Conservation (phyloP, 192 early-diverging fungal genomes). For the Phlyctochytrium arcticum region DNA sequence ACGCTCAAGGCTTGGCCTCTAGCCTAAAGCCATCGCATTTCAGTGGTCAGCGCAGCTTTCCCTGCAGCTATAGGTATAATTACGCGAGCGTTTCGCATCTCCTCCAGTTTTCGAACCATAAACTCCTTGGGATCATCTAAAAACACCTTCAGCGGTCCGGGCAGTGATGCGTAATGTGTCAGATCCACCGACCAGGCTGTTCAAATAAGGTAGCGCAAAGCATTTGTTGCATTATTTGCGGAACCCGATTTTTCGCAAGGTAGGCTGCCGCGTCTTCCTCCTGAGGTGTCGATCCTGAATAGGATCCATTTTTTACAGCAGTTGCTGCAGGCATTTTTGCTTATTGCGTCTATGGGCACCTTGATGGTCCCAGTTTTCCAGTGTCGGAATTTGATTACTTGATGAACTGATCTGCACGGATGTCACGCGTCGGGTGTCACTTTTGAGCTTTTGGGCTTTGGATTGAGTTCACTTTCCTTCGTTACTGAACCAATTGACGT, state of each 20-base stretch:
- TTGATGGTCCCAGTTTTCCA: not conserved
- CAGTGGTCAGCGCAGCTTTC: not conserved
- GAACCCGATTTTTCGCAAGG: slow-evolving; percentile 33
- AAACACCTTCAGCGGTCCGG: not conserved
- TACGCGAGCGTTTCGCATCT: slow-evolving; percentile 37
- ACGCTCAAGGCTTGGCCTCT: slow-evolving; percentile 36
- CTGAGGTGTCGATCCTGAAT: no score
- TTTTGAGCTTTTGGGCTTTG: no score
- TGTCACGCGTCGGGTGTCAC: not conserved
- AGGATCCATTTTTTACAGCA: no score
- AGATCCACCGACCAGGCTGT: slow-evolving; percentile 27
- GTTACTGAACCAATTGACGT: no score
- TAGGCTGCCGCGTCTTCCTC: slow-evolving; percentile 38
- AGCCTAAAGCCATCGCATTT: slow-evolving; percentile 27
- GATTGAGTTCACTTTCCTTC: no score
- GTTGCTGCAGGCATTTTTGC: no score
- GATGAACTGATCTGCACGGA: not conserved
- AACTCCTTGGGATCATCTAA: slow-evolving; percentile 39
- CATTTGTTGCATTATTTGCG: slow-evolving; percentile 34
- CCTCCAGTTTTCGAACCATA: slow-evolving; percentile 44
- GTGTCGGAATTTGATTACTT: not conserved
- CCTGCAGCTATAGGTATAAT: not conserved
- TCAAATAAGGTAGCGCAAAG: slow-evolving; percentile 28
- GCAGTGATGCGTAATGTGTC: not conserved
- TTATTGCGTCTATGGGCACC: no score